phyloP scores from a whole-genome alignment of 768 basidiomycete species.

The Termitomyces sp. region DNA sequence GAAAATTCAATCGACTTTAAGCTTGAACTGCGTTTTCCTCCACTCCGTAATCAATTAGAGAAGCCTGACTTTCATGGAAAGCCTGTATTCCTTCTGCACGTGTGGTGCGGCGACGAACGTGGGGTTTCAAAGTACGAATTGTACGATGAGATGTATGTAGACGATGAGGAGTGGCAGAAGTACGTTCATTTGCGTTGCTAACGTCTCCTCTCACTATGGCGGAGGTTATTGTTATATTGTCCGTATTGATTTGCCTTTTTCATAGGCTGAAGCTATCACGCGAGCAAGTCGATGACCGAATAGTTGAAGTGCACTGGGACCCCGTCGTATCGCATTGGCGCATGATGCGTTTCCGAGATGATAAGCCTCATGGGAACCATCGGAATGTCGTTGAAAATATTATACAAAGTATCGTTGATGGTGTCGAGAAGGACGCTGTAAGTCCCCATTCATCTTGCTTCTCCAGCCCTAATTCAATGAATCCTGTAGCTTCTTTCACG shows the following conservation, averaged over 20 bases:
- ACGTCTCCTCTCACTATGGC: neutral
- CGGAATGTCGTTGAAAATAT: conserved; percentile 80
- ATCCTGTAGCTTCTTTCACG: conserved; percentile 57
- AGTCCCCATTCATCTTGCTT: conserved; percentile 21
- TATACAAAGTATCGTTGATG: conserved; percentile 87
- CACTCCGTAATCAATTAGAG: conserved; percentile 40
- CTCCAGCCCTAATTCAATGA: conserved; percentile 6
- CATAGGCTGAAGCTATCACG: conserved; percentile 74
- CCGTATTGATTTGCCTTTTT: neutral
- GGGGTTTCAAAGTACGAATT: conserved; percentile 62
- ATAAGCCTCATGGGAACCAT: conserved; percentile 93
- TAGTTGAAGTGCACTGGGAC: conserved; percentile 95
- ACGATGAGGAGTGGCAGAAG: conserved; percentile 92
- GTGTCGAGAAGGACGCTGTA: conserved; percentile 86
- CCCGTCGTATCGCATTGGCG: conserved; percentile 60
- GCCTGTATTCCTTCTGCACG: conserved; percentile 78
- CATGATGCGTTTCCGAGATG: conserved; percentile 90
- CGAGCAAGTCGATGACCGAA: conserved; percentile 89
- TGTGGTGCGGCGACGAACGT: conserved; percentile 70
- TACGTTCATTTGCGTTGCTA: conserved; percentile 29
- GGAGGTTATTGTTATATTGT: conserved; percentile 3
- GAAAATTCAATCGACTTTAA: conserved; percentile 99
- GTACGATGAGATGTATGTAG: conserved; percentile 81
- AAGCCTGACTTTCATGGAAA: conserved; percentile 80
- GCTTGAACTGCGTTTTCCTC: conserved; percentile 89